phyloP scores from a whole-genome alignment of 129 eudicot species.

The Centaurea solstitialis region DNA sequence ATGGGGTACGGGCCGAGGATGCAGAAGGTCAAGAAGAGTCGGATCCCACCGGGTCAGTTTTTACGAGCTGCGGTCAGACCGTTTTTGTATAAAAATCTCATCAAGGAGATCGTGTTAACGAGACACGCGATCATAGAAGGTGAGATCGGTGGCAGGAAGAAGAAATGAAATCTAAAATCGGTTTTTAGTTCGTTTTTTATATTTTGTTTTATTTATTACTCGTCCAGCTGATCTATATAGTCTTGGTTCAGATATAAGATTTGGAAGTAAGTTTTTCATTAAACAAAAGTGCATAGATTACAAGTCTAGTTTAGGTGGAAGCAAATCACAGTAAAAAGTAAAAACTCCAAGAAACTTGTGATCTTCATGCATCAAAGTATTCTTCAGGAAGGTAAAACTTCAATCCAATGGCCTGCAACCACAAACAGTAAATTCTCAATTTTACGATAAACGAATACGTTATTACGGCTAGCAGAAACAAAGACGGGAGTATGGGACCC shows the following conservation, averaged over 20 bases:
- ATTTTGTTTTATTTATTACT: too few relatives aligned
- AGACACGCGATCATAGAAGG: slow-evolving; percentile 86
- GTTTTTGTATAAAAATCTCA: slow-evolving; percentile 79
- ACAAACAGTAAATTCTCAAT: slow-evolving; percentile 11
- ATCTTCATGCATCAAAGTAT: slow-evolving; percentile 43
- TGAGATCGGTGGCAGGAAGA: slow-evolving; percentile 61
- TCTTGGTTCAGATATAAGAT: too few relatives aligned
- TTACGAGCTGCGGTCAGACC: slow-evolving; percentile 92
- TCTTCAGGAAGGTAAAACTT: slow-evolving; percentile 85
- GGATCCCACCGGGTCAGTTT: slow-evolving; percentile 88
- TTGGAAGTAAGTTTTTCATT: background rate
- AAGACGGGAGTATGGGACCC: background rate
- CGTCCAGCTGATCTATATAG: too few relatives aligned
- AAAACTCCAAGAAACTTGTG: background rate
- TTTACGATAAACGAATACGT: background rate
- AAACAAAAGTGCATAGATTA: slow-evolving; percentile 8
- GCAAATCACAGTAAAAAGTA: background rate
- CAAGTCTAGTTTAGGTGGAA: slow-evolving; percentile 22
- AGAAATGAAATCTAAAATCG: slow-evolving; percentile 40
- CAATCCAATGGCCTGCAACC: slow-evolving; percentile 75
- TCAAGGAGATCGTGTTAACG: slow-evolving; percentile 80
- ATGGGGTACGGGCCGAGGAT: slow-evolving; percentile 61
- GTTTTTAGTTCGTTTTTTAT: too few relatives aligned
- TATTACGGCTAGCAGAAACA: background rate
- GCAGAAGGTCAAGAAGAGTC: slow-evolving; percentile 67